phyloP scores from a whole-genome alignment of 208 protist species.

The Leishmania lainsoni region DNA sequence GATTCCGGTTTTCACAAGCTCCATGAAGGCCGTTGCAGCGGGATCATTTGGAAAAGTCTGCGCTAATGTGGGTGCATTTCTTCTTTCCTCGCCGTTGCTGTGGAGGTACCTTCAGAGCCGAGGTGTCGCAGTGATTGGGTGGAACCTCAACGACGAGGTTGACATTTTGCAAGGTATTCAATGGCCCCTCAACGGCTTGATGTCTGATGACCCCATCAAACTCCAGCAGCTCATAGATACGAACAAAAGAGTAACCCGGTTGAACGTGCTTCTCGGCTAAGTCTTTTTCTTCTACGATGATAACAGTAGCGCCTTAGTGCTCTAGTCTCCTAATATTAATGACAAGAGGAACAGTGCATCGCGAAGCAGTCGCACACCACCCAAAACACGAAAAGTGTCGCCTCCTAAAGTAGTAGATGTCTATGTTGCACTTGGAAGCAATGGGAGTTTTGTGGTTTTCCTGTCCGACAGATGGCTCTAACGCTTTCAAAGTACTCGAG shows the following conservation, averaged over 20 bases:
- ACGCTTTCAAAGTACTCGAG: neutral
- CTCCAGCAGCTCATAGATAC: conserved; percentile 13
- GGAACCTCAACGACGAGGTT: conserved; percentile 73
- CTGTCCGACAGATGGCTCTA: neutral
- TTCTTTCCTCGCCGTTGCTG: conserved; percentile 60
- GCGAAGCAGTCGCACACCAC: neutral
- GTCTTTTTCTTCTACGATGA: neutral
- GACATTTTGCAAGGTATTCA: conserved; percentile 58
- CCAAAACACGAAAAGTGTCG: neutral
- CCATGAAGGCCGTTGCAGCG: conserved; percentile 31
- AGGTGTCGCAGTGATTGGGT: conserved; percentile 72
- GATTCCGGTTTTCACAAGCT: conserved; percentile 65
- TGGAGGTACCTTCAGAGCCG: conserved; percentile 78
- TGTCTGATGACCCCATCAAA: conserved; percentile 66
- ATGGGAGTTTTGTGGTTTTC: neutral
- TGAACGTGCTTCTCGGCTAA: conserved; percentile 5
- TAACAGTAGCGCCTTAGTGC: neutral
- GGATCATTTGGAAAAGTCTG: conserved; percentile 27
- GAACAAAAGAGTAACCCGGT: conserved; percentile 5
- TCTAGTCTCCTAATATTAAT: neutral
- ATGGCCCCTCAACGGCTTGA: conserved; percentile 73
- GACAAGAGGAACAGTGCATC: neutral
- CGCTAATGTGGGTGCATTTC: conserved; percentile 23
- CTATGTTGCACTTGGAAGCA: neutral
- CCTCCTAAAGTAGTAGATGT: neutral